A percentile compares a stretch with the other conserved stretches of the same genome.
Evolutionary conservation across 257 asterid genomes (phyloP).

Genomic region (Ilex asprella): DNA sequence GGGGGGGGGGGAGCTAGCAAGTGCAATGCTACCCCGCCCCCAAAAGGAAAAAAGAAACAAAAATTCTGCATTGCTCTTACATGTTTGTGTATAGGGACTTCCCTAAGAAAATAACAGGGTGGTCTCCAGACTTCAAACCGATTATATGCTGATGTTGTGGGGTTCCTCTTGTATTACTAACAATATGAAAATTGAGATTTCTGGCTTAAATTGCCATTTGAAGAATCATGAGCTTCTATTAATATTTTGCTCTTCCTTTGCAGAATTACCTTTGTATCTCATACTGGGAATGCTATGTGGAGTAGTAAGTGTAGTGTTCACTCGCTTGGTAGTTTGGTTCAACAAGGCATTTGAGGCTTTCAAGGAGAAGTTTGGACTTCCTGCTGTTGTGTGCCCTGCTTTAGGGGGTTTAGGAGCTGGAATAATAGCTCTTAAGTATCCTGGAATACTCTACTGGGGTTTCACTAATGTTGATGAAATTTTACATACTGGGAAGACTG

Average conservation of each 20-base stretch:
- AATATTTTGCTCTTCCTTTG: constrained; percentile 15
- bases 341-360: constrained; percentile 50
- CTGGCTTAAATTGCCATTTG: no score
- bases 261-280: constrained; percentile 95
- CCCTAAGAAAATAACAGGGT: no score
- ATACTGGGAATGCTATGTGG: constrained; percentile 97
- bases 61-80: no score
- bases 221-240: no score
- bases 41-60: no score
- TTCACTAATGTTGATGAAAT: constrained; percentile 97
- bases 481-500: constrained; percentile 92
- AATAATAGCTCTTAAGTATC: constrained; percentile 87
- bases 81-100: no score
- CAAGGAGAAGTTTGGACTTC: constrained; percentile 64
- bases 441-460: constrained; percentile 97
- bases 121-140: no score
- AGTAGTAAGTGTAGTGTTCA: constrained; percentile 86
- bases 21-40: no score
- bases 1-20: no score
- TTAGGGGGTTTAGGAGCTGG: constrained; percentile 99
- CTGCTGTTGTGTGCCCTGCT: constrained; percentile 95
- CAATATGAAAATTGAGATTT: no score
- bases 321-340: constrained; percentile 78
- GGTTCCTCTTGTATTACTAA: no score
- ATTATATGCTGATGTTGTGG: no score